phyloP scores from a whole-genome alignment of 2,329 filamentous ascomycete species.

The Colletotrichum orbiculare region DNA sequence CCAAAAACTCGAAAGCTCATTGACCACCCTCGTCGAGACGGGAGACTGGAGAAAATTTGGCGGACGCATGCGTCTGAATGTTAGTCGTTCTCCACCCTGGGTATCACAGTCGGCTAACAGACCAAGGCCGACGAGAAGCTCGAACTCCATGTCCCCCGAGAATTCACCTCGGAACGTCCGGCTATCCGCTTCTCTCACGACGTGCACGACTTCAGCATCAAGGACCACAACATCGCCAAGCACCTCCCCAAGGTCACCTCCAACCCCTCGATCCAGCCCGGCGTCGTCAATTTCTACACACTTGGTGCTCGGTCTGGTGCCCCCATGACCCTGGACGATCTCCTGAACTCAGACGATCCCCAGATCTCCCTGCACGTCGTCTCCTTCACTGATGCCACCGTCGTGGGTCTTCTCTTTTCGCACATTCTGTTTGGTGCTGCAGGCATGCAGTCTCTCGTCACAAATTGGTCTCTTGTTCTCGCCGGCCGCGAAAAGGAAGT shows the following conservation, averaged over 20 bases:
- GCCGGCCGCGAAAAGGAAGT: conserved; percentile 55
- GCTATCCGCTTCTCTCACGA: conserved; percentile 54
- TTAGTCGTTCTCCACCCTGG: conserved; percentile 34
- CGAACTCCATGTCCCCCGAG: conserved; percentile 47
- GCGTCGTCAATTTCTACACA: conserved; percentile 35
- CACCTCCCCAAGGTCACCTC: conserved; percentile 47
- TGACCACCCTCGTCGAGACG: conserved; percentile 52
- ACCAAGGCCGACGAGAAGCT: conserved; percentile 40
- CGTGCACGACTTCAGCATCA: conserved; percentile 48
- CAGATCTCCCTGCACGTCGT: conserved; percentile 60
- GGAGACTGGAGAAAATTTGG: conserved; percentile 60
- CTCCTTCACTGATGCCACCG: conserved; percentile 60
- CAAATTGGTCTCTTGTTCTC: conserved; percentile 59
- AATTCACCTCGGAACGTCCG: conserved; percentile 47
- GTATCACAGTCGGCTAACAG: background rate
- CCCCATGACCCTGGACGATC: conserved; percentile 49
- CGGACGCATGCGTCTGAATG: conserved; percentile 54
- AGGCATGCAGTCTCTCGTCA: conserved; percentile 53
- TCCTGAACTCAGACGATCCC: conserved; percentile 53
- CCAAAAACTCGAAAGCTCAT: conserved; percentile 47
- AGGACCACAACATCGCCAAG: conserved; percentile 53
- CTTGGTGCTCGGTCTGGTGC: conserved; percentile 37
- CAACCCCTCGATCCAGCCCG: conserved; percentile 30
- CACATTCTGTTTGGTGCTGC: conserved; percentile 61
- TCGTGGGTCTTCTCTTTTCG: conserved; percentile 57